phyloP scores from a whole-genome alignment of 768 basidiomycete genomes.

The Panus rudis region DNA sequence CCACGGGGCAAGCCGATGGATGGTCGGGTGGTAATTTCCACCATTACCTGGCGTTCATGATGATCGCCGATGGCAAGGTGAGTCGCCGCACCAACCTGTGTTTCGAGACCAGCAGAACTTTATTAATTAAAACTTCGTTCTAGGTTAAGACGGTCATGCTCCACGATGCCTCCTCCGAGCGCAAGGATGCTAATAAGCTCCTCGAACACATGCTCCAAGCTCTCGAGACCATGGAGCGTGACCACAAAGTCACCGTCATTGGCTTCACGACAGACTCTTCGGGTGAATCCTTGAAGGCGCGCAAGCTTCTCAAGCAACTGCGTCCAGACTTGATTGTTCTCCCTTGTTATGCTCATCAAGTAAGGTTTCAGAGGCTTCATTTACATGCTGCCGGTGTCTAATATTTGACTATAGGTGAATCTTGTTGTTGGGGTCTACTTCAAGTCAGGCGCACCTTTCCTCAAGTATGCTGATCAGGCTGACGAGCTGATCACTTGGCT shows the following conservation, averaged over 20 bases:
- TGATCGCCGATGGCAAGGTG: too few species aligned
- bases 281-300: slow-evolving; percentile 27
- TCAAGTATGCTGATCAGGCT: slow-evolving; percentile 18
- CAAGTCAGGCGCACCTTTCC: slow-evolving; percentile 14
- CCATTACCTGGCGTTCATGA: too few species aligned
- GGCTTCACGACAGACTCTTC: slow-evolving; percentile 28
- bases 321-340: slow-evolving; percentile 22
- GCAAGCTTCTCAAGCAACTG: slow-evolving; percentile 10
- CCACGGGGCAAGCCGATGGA: too few species aligned
- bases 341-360: slow-evolving; percentile 34
- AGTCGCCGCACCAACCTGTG: too few species aligned
- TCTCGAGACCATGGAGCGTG: slow-evolving; percentile 12
- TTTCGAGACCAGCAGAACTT: too few species aligned
- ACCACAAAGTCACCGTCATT: slow-evolving; percentile 21
- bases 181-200: slow-evolving; percentile 27
- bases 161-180: slow-evolving; percentile 25
- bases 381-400: too few species aligned
- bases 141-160: too few species aligned
- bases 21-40: too few species aligned
- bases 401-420: too few species aligned
- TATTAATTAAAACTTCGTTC: too few species aligned
- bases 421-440: slow-evolving; percentile 35
- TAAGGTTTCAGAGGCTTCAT: too few species aligned
- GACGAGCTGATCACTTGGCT: slow-evolving; percentile 33
- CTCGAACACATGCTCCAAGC: slow-evolving; percentile 17